Evolutionary conservation across 1,139 yeast genomes (phyloP).

Genomic region (Blastobotrys indianensis): DNA sequence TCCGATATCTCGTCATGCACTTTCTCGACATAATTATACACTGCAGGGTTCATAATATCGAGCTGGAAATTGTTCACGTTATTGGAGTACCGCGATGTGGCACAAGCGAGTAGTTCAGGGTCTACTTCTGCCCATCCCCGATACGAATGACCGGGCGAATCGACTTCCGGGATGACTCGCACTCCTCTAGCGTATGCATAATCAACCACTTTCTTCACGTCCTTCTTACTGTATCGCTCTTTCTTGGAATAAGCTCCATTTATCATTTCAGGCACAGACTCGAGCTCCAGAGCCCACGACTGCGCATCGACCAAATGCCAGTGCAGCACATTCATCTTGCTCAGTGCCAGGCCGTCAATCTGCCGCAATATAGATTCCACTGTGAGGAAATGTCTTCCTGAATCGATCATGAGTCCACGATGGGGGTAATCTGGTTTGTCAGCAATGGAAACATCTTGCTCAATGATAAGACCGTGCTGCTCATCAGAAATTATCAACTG

Average conservation of each 20-base stretch:
- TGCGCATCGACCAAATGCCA: conserved; percentile 45
- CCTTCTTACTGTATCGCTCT: conserved; percentile 35
- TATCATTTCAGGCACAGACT: conserved; percentile 39
- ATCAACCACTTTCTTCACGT: conserved; percentile 32
- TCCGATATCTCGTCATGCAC: conserved; percentile 30
- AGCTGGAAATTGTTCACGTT: conserved; percentile 16
- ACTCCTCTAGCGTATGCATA: conserved; percentile 40
- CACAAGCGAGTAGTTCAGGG: conserved; percentile 37
- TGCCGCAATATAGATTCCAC: conserved; percentile 35
- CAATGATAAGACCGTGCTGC: conserved; percentile 23
- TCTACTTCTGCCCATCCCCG: conserved; percentile 41
- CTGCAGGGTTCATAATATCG: conserved; percentile 15
- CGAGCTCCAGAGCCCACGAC: conserved; percentile 41
- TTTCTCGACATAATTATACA: conserved; percentile 14
- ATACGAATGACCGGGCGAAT: conserved; percentile 44
- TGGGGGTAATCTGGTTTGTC: conserved; percentile 41
- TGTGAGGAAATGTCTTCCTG: conserved; percentile 40
- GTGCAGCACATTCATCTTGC: conserved; percentile 42
- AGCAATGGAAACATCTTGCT: conserved; percentile 33
- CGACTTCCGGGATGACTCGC: conserved; percentile 43
- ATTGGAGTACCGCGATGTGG: conserved; percentile 26
- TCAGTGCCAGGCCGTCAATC: conserved; percentile 40
- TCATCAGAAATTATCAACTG: conserved; percentile 32
- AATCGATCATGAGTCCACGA: conserved; percentile 42
- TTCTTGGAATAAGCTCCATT: conserved; percentile 38